Base-by-base conservation (phyloP, 345 rosid genomes). In the Eucalyptus rudis region DNA sequence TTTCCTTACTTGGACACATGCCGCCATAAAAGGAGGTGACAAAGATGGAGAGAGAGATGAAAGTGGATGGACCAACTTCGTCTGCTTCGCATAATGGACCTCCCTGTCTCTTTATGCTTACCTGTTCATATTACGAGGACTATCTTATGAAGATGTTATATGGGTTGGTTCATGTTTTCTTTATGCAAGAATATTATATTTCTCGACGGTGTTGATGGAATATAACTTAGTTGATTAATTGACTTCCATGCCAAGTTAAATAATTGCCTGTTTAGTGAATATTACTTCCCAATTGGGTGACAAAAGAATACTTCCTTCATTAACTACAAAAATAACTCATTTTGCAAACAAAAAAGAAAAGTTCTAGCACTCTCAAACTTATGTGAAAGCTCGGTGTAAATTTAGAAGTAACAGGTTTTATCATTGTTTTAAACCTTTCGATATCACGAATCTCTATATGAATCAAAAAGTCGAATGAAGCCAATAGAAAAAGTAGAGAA, bases 361-460 rank as follows among this genome's bases (percentile, higher is more conserved):
- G 27, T 36, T 1, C 5, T 0, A 2, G 7, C 4, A 6, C 5
- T 6, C 1, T 10, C 1, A 1, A 19, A 71, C 5, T 36, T 19
- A 71, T 10, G 27, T 20, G 45, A 71, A 59, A 59, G 0, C 0
- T 36, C 0, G 8, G 8, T 10, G 3, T 5, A 19, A 36, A 2
- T 5, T 24, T 10, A 76, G 14, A 40, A 76, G 15, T 36, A 13
- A 76, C 0, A 3, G 8, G 8, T 76, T 40, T 36, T 7, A 4
- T 10, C 0, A 5, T 15, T 36, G 27, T 36, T 76, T 10, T 36
- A 6, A 7, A 36, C 45, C 27, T 71, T 71, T 36, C 7, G 0
- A 71, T 36, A 15, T 10, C 27, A 43, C 1, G 47, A 76, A 36
- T 13, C 83, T 36, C 83, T 20, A 76, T 20, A 4, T 7, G 14